Evolutionary conservation across 106 monocot species (phyloP).

Genomic region (Apostasia ramifera): DNA sequence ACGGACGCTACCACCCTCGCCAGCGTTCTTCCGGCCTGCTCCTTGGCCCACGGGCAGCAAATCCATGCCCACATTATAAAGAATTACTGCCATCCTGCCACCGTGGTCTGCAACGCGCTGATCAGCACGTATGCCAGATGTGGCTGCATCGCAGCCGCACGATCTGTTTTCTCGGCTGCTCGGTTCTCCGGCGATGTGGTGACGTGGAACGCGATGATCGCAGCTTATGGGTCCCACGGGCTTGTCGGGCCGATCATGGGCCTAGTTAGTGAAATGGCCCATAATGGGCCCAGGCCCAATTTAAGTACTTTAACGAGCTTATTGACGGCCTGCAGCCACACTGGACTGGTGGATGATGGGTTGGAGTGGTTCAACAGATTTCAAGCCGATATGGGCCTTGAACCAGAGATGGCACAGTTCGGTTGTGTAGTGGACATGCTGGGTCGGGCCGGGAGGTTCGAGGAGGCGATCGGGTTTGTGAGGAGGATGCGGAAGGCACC

Average conservation of each 20-base stretch:
- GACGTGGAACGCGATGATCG: conserved; percentile 44
- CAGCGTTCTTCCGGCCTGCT: conserved; percentile 21
- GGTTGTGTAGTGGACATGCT: conserved; percentile 34
- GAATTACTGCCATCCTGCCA: conserved; percentile 9
- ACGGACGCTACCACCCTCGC: conserved; percentile 23
- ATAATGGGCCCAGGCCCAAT: conserved; percentile 12
- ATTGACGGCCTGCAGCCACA: conserved; percentile 29
- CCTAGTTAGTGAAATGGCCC: conserved; percentile 15
- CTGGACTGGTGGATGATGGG: conserved; percentile 24
- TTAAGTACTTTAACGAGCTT: conserved; percentile 26
- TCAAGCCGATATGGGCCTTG: conserved; percentile 13
- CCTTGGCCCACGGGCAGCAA: conserved; percentile 18
- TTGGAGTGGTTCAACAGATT: conserved; percentile 27
- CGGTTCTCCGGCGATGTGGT: conserved; percentile 14
- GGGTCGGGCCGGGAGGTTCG: conserved; percentile 21
- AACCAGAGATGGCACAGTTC: conserved; percentile 23
- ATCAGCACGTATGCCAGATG: conserved; percentile 29
- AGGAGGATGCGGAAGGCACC: conserved; percentile 10
- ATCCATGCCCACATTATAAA: conserved; percentile 17
- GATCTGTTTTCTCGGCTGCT: conserved; percentile 14
- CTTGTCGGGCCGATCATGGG: conserved; percentile 6
- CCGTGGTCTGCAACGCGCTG: conserved; percentile 18
- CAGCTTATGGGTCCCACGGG: conserved; percentile 25
- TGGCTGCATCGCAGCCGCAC: conserved; percentile 27
- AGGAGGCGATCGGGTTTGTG: conserved; percentile 25